These are phyloP conservation scores for Murraya paniculata DNA, from an alignment of 345 rosid genomes.

Conservation along the genomic window DNA sequence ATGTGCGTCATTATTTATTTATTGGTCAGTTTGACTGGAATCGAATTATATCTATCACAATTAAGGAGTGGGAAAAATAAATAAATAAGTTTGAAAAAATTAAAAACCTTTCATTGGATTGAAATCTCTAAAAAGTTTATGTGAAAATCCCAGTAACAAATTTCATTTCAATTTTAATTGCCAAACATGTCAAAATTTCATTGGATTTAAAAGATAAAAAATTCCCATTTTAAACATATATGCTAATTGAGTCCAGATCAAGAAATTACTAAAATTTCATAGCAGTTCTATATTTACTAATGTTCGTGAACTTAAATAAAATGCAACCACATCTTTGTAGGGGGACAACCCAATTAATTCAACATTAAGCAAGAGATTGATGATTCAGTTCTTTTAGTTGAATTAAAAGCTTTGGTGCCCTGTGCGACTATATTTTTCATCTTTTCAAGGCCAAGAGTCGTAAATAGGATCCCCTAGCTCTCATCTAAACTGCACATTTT, in stretches of 20 bases:
- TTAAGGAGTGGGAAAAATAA: background rate
- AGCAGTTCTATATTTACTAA: background rate
- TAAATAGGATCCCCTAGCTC: background rate
- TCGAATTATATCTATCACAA: background rate
- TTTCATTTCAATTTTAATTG: too few relatives aligned
- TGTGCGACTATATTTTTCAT: background rate
- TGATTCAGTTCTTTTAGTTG: background rate
- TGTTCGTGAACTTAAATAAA: background rate
- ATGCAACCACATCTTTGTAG: background rate
- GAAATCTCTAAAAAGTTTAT: too few relatives aligned
- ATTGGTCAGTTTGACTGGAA: background rate
- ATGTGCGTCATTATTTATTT: slow-evolving; percentile 4
- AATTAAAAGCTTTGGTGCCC: too few relatives aligned
- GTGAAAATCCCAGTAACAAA: too few relatives aligned
- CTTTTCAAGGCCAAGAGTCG: background rate
- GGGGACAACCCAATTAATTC: background rate
- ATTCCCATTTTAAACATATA: too few relatives aligned
- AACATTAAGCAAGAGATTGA: background rate
- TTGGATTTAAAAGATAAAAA: too few relatives aligned
- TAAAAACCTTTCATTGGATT: too few relatives aligned
- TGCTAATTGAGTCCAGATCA: background rate
- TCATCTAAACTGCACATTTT: background rate
- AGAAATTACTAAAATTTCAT: background rate
- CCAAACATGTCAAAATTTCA: too few relatives aligned
- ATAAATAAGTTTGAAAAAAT: fast-evolving